Percentiles rank a stretch among this genome's conserved stretches.
phyloP scores from a whole-genome alignment of 176 grass and related monocot genomes.

The Areca catechu region DNA sequence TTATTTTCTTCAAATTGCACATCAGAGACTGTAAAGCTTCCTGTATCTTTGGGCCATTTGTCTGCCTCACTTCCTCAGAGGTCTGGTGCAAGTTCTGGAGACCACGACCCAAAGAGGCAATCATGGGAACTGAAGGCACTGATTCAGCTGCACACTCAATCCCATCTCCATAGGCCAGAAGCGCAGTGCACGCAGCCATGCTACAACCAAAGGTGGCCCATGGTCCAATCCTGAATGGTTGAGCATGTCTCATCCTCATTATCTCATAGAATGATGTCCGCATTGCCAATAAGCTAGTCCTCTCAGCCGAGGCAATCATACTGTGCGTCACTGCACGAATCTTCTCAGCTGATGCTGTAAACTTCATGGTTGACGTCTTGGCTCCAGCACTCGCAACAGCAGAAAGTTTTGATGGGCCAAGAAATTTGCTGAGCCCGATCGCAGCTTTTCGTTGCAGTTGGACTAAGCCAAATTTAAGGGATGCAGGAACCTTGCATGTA shows the following conservation, averaged over 20 bases:
- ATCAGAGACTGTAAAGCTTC: conserved; percentile 58
- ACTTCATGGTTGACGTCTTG: conserved; percentile 46
- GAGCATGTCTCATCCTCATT: conserved; percentile 61
- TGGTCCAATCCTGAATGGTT: conserved; percentile 49
- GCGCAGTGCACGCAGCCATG: conserved; percentile 48
- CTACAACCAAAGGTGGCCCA: conserved; percentile 80
- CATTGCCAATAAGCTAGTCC: conserved; percentile 75
- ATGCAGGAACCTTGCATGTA: conserved; percentile 55
- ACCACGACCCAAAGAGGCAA: conserved; percentile 67
- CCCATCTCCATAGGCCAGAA: conserved; percentile 61
- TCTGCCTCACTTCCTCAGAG: conserved; percentile 51
- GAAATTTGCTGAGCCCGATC: conserved; percentile 43
- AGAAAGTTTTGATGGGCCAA: conserved; percentile 25
- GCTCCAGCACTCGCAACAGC: conserved; percentile 40
- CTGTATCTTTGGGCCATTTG: conserved; percentile 48
- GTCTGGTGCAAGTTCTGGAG: conserved; percentile 62
- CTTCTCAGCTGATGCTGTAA: conserved; percentile 66
- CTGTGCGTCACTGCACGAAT: conserved; percentile 64
- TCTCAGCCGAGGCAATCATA: conserved; percentile 54
- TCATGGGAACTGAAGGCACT: conserved; percentile 57
- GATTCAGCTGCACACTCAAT: conserved; percentile 75
- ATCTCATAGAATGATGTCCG: conserved; percentile 89
- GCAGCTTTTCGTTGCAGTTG: conserved; percentile 54
- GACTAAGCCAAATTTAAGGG: conserved; percentile 47
- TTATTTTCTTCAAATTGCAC: conserved; percentile 44